Evolutionary conservation across 129 eudicot genomes (phyloP).

Genomic region (Chrysanthemum lavandulifolium): DNA sequence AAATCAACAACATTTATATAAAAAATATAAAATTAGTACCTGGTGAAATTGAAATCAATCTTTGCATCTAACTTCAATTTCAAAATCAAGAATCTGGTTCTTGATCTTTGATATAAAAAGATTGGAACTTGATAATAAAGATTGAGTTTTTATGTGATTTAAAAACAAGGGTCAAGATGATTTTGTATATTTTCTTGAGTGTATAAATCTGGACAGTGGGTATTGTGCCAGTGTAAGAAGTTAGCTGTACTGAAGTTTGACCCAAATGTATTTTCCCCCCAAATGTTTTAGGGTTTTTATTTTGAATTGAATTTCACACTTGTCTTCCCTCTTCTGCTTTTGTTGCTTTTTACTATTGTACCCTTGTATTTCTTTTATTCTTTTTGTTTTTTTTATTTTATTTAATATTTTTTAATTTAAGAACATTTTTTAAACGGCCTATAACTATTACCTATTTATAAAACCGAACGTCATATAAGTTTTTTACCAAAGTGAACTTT

Average conservation of each 20-base stretch:
- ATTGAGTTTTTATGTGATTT: conserved; percentile 17
- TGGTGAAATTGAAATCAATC: conserved; percentile 9
- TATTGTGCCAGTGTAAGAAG: conserved; percentile 22
- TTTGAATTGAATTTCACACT: conserved; percentile 35
- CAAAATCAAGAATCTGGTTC: conserved; percentile 5
- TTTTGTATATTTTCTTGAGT: conserved; percentile 14
- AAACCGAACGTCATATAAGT: too few relatives aligned
- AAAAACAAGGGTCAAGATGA: conserved; percentile 7
- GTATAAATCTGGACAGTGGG: conserved; percentile 24
- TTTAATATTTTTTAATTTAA: too few relatives aligned
- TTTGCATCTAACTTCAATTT: conserved; percentile 13
- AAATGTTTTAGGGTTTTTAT: neutral
- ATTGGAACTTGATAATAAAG: conserved; percentile 14
- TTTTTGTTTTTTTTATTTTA: neutral
- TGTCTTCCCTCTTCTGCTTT: conserved; percentile 35
- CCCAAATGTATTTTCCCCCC: conserved; percentile 16
- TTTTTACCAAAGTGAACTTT: too few relatives aligned
- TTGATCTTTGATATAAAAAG: conserved; percentile 14
- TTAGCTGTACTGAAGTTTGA: conserved; percentile 21
- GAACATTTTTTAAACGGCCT: too few relatives aligned
- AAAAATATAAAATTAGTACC: conserved; percentile 19
- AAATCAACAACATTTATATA: conserved; percentile 1
- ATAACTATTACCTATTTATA: too few relatives aligned
- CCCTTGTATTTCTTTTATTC: conserved; percentile 6
- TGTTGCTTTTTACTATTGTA: conserved; percentile 17